Evolutionary conservation across 306 rosid genomes (phyloP).

Genomic region (Abrus precatorius): DNA sequence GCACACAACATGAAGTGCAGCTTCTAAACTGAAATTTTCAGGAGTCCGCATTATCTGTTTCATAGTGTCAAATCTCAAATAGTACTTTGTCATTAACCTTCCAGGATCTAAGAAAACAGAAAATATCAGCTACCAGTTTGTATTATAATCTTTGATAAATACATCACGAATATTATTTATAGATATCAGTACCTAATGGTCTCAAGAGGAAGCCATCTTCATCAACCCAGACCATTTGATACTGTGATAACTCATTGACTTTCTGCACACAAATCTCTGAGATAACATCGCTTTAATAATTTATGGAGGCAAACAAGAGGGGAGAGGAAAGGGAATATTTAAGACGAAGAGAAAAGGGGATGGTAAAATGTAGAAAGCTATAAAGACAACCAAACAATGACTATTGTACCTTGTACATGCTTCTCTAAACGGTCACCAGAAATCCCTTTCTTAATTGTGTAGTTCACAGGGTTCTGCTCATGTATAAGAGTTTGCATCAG

Average conservation of each 20-base stretch:
- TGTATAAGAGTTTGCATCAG: slow-evolving; percentile 31
- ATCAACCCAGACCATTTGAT: slow-evolving; percentile 90
- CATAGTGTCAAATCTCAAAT: slow-evolving; percentile 94
- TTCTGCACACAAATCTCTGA: slow-evolving; percentile 85
- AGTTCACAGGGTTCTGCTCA: slow-evolving; percentile 78
- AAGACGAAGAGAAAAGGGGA: slow-evolving; percentile 8
- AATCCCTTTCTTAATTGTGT: slow-evolving; percentile 72
- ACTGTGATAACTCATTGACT: slow-evolving; percentile 81
- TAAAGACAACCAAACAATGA: slow-evolving; percentile 25
- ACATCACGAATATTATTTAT: slow-evolving; percentile 24
- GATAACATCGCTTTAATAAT: slow-evolving; percentile 41
- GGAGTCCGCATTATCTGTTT: slow-evolving; percentile 90
- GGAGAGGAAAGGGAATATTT: too few species aligned
- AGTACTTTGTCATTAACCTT: slow-evolving; percentile 93
- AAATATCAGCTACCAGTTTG: slow-evolving; percentile 41
- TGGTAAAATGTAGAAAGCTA: slow-evolving; percentile 9
- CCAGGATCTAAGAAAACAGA: slow-evolving; percentile 77
- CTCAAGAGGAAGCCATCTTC: slow-evolving; percentile 96
- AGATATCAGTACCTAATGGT: slow-evolving; percentile 75
- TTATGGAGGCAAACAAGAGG: neutral
- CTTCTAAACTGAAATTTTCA: slow-evolving; percentile 76
- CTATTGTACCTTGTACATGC: slow-evolving; percentile 79
- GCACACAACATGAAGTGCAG: slow-evolving; percentile 83
- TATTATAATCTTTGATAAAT: slow-evolving; percentile 37
- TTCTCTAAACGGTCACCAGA: slow-evolving; percentile 67